Percentiles rank a stretch among this genome's conserved stretches.
Conservation (phyloP, 2,329 filamentous ascomycete genomes). For the Venturia asperata region DNA sequence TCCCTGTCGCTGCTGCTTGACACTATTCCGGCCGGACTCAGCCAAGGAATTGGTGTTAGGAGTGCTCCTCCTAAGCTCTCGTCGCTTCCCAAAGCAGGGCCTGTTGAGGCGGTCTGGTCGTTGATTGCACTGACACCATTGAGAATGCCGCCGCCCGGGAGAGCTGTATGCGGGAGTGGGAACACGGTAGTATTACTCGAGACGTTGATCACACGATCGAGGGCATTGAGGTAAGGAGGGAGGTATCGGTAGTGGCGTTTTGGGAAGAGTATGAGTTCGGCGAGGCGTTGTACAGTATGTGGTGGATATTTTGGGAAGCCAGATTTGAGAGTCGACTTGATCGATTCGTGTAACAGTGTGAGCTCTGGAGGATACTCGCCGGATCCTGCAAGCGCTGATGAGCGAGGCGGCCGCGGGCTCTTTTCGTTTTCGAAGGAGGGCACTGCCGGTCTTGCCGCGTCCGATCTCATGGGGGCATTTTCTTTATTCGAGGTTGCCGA, state of each 20-base stretch:
- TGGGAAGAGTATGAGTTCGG: slow-evolving; percentile 75
- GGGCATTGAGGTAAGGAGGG: slow-evolving; percentile 77
- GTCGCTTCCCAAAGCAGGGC: slow-evolving; percentile 61
- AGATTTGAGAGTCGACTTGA: slow-evolving; percentile 48
- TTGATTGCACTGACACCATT: slow-evolving; percentile 54
- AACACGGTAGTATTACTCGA: slow-evolving; percentile 75
- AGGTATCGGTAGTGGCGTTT: slow-evolving; percentile 73
- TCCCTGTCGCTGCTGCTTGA: slow-evolving; percentile 42
- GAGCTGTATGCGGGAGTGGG: slow-evolving; percentile 64
- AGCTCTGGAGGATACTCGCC: slow-evolving; percentile 49
- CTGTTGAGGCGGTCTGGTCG: slow-evolving; percentile 28
- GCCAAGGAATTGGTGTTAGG: slow-evolving; percentile 90
- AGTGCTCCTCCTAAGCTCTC: slow-evolving; percentile 85
- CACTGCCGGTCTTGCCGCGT: slow-evolving; percentile 34
- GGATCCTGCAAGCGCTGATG: slow-evolving; percentile 10
- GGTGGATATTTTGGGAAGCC: slow-evolving; percentile 71
- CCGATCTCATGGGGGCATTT: slow-evolving; percentile 48
- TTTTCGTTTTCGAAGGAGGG: slow-evolving; percentile 36
- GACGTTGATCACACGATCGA: slow-evolving; percentile 85
- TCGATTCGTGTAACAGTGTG: slow-evolving; percentile 29
- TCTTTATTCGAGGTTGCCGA: slow-evolving; percentile 62
- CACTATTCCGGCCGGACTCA: slow-evolving; percentile 34
- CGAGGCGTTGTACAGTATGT: slow-evolving; percentile 85
- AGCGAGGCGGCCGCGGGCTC: background rate
- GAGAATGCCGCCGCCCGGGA: slow-evolving; percentile 38